Base-by-base conservation (phyloP, 225 moss, liverwort and hornwort species). In the Lunularia cruciata region DNA sequence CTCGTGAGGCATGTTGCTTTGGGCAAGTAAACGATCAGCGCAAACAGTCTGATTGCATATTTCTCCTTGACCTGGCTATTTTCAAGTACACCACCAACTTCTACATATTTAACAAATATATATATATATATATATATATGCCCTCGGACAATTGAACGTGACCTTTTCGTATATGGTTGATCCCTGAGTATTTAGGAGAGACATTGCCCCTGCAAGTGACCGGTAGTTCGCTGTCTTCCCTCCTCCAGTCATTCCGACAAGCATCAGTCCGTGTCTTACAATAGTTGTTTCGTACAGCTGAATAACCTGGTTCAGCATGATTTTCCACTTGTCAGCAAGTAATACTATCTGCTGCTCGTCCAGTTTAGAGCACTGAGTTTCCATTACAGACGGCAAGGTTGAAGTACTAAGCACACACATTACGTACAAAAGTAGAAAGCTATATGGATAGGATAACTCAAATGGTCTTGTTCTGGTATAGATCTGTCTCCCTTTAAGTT, bases 211-310 rank as follows among this genome's bases (percentile, higher is more conserved):
- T 8, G 87, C 90, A 56, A 94, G 73, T 52, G 79, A 78, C 36
- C 87, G 82, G 43, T 90, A 94, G 51, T 87, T 90, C 14, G 86
- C 83, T 31, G 93, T 94, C 76, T 94, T 94, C 19, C 93, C 93
- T 55, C 90, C 88, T 28, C 90, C 90, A 2, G 87, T 94, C 19
- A 90, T 90, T 31, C 94, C 94, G 0, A 94, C 94, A 37, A 94
- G 86, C 94, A 94, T 94, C 32, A 90, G 81, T 8, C 94, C 94
- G 75, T 94, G 94, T 30, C 94, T 72, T 18, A 94, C 90, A 51
- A 94, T 76, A 7, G 89, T 94, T 0, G 90, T 94, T 62, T 94
- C 89, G 40, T 84, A 94, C 1, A 94, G 69, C 73, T 94, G 94
- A 65, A 90, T 90, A 14, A 94, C 86, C 89, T 94, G 75, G 18